phyloP scores from a whole-genome alignment of 148 eudicot genomes.

The Camellia lanceoleosa region DNA sequence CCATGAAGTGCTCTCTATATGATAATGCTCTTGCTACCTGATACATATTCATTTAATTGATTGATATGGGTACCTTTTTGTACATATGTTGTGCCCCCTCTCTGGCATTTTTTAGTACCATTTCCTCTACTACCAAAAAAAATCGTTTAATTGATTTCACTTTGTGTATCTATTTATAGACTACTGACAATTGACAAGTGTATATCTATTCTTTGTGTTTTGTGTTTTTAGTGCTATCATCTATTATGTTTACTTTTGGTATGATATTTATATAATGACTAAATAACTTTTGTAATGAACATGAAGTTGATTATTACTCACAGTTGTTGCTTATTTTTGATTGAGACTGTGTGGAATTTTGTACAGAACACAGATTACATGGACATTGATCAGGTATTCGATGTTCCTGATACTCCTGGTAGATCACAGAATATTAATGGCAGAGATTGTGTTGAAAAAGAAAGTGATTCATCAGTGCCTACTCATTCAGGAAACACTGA shows the following conservation, averaged over 20 bases:
- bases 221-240: neutral
- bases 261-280: neutral
- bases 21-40: neutral
- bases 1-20: neutral
- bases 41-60: neutral
- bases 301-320: neutral
- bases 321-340: neutral
- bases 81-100: neutral
- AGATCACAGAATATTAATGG: slow-evolving; percentile 27
- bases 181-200: neutral
- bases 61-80: neutral
- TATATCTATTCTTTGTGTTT: neutral
- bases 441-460: slow-evolving; percentile 10
- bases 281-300: neutral
- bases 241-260: neutral
- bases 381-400: slow-evolving; percentile 49
- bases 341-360: neutral
- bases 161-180: neutral
- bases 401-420: slow-evolving; percentile 84
- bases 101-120: no score
- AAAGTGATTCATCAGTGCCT: slow-evolving; percentile 20
- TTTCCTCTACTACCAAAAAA: no score
- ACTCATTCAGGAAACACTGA: slow-evolving; percentile 21
- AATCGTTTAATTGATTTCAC: neutral
- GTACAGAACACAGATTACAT: slow-evolving; percentile 43